Base-by-base conservation (phyloP, 352 stramenopile genomes). In the Pilasporangium apinafurcum region DNA sequence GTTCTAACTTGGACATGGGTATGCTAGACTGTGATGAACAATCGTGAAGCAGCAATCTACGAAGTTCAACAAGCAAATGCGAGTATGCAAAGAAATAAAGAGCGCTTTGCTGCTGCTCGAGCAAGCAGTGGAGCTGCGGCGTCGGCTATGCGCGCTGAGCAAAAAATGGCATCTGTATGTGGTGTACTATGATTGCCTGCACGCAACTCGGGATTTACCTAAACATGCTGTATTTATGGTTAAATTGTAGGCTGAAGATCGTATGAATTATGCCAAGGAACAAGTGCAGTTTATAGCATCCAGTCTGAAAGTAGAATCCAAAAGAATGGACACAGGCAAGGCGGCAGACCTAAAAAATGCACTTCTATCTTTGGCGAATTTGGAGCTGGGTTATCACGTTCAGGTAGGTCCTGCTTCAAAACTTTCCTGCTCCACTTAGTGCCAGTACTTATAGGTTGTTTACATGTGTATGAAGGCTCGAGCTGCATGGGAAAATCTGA, bases 1-100 rank as follows among this genome's bases (percentile, higher is more conserved):
- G 6, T 13, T 13, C 8, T 17, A 48, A 5, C 14, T 53, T 42
- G 41, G 47, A 25, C 46, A 37, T 45, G 17, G n/a, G 14, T 44
- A 16, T 53, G 10, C 39, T 24, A 92, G 82, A 71, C 79, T 14
- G 82, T 94, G 17, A 88, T 94, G 68, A 76, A 68, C 53, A 94
- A 94, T 53, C 82, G 82, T 1, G 79, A 94, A 40, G 82, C 77
- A 16, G 82, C 82, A 24, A 92, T 94, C 33, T 51, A 86, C 18
- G 82, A 94, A 58, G 82, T 94, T 3, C 79, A 92, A 42, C 71
- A 91, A 74, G 79, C 82, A n/a, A 94, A 88, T 59, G 76, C 78
- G 5, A 92, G 76, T 43, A 94, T 94, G 82, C 82, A 94, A 45
- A 60, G 82, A 29, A 94, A 94, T 53, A 94, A 94, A 63, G 82